A percentile compares a stretch with the other conserved stretches of the same genome.
Evolutionary conservation across 176 grass and related monocot species (phyloP).

Genomic region (Ensete glaucum): DNA sequence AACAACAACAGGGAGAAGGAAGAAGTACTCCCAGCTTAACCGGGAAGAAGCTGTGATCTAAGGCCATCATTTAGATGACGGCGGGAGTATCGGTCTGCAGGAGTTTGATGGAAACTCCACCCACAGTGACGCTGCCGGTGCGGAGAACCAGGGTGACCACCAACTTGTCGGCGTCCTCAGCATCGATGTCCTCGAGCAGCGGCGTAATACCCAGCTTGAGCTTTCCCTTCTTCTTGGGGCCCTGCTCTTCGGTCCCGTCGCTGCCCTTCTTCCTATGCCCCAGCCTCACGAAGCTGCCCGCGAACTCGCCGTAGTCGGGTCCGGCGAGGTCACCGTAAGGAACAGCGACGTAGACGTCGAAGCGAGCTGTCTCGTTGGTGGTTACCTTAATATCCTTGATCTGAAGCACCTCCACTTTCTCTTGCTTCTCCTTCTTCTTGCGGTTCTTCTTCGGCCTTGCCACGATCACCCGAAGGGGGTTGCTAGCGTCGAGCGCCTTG

Average conservation of each 20-base stretch:
- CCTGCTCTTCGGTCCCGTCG: background rate
- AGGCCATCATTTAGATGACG: background rate
- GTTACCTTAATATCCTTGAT: slow-evolving; percentile 21
- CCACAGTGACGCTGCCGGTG: background rate
- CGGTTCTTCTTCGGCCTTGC: slow-evolving; percentile 28
- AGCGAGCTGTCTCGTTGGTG: slow-evolving; percentile 11
- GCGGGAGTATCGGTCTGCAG: background rate
- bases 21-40: no score
- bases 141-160: slow-evolving; percentile 12
- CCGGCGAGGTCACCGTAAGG: slow-evolving; percentile 19
- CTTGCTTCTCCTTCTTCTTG: slow-evolving; percentile 28
- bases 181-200: slow-evolving; percentile 4
- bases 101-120: background rate
- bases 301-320: slow-evolving; percentile 7
- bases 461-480: slow-evolving; percentile 24
- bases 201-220: slow-evolving; percentile 1
- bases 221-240: background rate
- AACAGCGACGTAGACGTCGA: slow-evolving; percentile 23
- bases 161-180: slow-evolving; percentile 12
- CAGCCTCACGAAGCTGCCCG: slow-evolving; percentile 11
- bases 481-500: background rate
- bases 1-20: no score
- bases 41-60: no score
- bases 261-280: background rate
- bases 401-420: slow-evolving; percentile 21